phyloP scores from a whole-genome alignment of 148 eudicot species.

The Diospyros lotus region DNA sequence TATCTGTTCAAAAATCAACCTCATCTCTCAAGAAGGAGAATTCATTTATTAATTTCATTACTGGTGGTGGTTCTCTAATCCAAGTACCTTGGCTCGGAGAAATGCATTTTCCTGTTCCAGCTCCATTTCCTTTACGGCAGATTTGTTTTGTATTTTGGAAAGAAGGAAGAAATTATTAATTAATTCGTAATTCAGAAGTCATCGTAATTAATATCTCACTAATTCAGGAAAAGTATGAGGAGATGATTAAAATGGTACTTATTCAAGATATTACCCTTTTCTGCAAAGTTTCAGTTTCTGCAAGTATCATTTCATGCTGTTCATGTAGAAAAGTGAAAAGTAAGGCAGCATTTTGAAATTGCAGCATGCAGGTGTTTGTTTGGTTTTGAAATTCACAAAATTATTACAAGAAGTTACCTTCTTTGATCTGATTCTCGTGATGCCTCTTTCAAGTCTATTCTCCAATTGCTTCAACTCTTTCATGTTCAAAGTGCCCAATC shows the following conservation, averaged over 20 bases:
- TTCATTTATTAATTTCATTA: too few species aligned
- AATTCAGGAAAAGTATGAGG: too few species aligned
- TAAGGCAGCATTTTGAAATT: background rate
- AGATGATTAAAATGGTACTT: too few species aligned
- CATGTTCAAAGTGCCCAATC: slow-evolving; percentile 46
- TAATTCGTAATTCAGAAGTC: too few species aligned
- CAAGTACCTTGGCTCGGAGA: slow-evolving; percentile 30
- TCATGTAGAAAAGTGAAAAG: slow-evolving; percentile 11
- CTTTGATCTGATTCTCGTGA: slow-evolving; percentile 62
- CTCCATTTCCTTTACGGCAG: slow-evolving; percentile 21
- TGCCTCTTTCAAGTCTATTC: slow-evolving; percentile 66
- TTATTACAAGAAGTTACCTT: slow-evolving; percentile 32
- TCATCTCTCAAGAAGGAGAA: too few species aligned
- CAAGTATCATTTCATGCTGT: slow-evolving; percentile 51
- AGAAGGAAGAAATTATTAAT: too few species aligned
- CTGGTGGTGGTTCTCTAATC: background rate
- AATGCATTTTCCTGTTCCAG: slow-evolving; percentile 34
- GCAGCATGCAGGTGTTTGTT: too few species aligned
- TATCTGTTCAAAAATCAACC: slow-evolving; percentile 13
- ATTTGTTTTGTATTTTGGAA: too few species aligned
- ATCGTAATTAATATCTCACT: too few species aligned
- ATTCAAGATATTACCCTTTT: slow-evolving; percentile 35
- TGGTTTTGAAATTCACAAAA: background rate
- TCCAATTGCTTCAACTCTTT: slow-evolving; percentile 80
- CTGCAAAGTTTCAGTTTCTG: slow-evolving; percentile 39